phyloP scores from a whole-genome alignment of 371 early-diverging fungal species.

The Mortierella sp. region DNA sequence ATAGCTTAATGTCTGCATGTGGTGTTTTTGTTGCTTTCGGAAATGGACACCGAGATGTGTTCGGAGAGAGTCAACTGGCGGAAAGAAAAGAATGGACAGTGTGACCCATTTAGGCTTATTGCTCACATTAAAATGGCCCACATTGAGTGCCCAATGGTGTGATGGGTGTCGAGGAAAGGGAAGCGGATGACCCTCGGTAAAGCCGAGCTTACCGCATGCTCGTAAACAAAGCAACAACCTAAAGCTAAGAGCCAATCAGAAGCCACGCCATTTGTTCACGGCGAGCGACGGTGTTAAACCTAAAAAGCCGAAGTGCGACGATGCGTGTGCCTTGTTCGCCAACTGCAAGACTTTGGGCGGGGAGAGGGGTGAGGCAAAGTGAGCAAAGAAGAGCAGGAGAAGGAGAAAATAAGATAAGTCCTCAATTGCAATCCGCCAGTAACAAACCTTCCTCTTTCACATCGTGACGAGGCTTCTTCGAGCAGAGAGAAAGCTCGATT shows the following conservation, averaged over 20 bases:
- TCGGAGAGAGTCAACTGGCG: background rate
- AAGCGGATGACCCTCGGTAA: background rate
- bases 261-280: background rate
- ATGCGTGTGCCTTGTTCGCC: background rate
- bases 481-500: no score
- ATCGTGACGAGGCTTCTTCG: no score
- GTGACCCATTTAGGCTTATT: background rate
- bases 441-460: no score
- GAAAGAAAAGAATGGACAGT: background rate
- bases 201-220: background rate
- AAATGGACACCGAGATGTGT: background rate
- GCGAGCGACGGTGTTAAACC: background rate
- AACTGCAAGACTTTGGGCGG: no score
- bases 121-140: background rate
- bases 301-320: background rate
- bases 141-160: background rate
- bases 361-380: no score
- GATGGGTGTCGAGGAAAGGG: background rate
- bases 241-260: background rate
- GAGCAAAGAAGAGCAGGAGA: no score
- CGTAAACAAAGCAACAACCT: background rate
- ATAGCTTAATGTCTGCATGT: background rate
- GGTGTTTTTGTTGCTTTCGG: background rate
- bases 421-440: no score
- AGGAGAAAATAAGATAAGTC: no score